A percentile compares a stretch with the other conserved stretches of the same genome.
Conservation (phyloP, 257 asterid genomes). For the Leonotis leonurus region DNA sequence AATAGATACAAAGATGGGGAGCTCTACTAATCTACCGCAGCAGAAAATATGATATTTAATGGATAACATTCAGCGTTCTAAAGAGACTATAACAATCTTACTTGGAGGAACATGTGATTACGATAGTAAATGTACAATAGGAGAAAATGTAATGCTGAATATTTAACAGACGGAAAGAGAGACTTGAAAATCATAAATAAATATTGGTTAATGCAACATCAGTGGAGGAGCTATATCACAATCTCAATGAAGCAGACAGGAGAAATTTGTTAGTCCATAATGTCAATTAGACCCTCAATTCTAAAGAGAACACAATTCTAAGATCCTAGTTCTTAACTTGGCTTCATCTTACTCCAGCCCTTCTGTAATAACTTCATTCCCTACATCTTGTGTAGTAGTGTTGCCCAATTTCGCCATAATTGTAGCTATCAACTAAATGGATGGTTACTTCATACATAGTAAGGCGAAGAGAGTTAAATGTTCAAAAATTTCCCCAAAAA, state of each 20-base stretch:
- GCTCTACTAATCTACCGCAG: neutral
- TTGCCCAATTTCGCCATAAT: neutral
- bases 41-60: neutral
- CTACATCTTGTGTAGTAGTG: neutral
- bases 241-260: conserved; percentile 1
- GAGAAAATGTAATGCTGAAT: neutral
- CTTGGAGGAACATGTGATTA: neutral
- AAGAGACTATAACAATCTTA: neutral
- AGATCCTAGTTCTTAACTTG: neutral
- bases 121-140: neutral
- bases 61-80: neutral
- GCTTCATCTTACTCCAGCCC: neutral
- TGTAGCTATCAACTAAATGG: neutral
- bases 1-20: neutral
- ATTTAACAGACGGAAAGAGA: neutral
- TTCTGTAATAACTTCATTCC: neutral
- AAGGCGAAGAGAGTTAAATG: neutral
- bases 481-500: neutral
- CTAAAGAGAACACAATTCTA: neutral
- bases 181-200: neutral
- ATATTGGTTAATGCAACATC: neutral
- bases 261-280: neutral
- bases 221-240: neutral
- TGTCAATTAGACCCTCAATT: neutral
- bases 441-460: neutral